Evolutionary conservation across 805 yeast genomes (phyloP).

Genomic region (Monosporozyma aerobia): DNA sequence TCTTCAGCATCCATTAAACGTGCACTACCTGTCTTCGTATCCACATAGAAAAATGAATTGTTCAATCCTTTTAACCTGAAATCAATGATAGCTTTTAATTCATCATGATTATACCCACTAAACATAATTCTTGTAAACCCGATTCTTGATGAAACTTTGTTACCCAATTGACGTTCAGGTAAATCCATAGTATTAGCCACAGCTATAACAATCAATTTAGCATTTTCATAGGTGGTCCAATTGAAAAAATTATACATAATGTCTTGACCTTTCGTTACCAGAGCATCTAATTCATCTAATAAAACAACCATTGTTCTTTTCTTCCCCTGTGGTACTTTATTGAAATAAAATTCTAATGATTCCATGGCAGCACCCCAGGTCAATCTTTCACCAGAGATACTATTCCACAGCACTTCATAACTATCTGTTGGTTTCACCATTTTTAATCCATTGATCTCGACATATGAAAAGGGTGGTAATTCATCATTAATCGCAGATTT

Average conservation of each 20-base stretch:
- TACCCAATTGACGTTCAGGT: conserved; percentile 80
- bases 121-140: conserved; percentile 84
- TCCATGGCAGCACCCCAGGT: conserved; percentile 57
- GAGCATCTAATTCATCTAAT: conserved; percentile 88
- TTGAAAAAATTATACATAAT: conserved; percentile 94
- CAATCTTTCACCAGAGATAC: conserved; percentile 50
- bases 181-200: conserved; percentile 97
- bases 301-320: conserved; percentile 54
- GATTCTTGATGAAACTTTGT: conserved; percentile 82
- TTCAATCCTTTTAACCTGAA: conserved; percentile 52
- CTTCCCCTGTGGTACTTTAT: conserved; percentile 27
- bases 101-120: conserved; percentile 76
- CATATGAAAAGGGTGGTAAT: conserved; percentile 49
- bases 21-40: conserved; percentile 32
- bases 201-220: conserved; percentile 79
- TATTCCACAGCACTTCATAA: conserved; percentile 76
- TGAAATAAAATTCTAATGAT: conserved; percentile 63
- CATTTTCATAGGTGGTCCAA: conserved; percentile 83
- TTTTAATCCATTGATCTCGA: conserved; percentile 89
- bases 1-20: conserved; percentile 16
- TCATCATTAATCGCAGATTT: conserved; percentile 32
- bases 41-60: conserved; percentile 27
- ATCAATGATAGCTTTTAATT: conserved; percentile 64
- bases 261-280: conserved; percentile 66
- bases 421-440: conserved; percentile 70